Conservation (phyloP, 2,329 filamentous ascomycete genomes). For the Pseudogymnoascus sp. region DNA sequence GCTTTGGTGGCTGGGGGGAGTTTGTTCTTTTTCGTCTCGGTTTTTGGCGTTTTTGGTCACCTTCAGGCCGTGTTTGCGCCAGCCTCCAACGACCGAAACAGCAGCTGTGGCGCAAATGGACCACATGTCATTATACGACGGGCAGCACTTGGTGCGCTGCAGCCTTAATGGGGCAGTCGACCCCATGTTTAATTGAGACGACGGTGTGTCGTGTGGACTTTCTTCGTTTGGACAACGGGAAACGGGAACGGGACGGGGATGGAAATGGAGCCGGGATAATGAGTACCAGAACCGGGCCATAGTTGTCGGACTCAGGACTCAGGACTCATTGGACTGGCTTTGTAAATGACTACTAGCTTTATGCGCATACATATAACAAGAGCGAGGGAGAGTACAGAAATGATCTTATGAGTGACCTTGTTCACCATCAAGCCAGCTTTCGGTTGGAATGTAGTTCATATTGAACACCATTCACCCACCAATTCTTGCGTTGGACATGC, state of each 20-base stretch:
- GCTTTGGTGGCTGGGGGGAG: not conserved
- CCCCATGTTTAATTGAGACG: conserved; percentile 4
- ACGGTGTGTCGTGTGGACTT: not conserved
- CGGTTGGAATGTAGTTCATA: not conserved
- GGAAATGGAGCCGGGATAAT: not conserved
- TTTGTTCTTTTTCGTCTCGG: not conserved
- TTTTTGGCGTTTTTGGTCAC: not conserved
- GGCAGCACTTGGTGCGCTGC: not conserved
- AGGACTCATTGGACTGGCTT: not conserved
- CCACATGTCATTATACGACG: conserved; percentile 2
- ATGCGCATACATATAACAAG: not conserved
- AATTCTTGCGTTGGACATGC: not conserved
- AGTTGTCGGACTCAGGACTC: conserved; percentile 1
- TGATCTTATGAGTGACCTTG: conserved; percentile 2
- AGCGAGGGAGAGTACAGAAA: not conserved
- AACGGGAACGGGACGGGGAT: not conserved
- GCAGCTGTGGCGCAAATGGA: not conserved
- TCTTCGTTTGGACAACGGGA: not conserved
- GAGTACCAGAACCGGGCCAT: not conserved
- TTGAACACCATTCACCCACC: not conserved
- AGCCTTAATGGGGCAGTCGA: not conserved
- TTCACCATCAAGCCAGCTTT: not conserved
- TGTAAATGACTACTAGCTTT: conserved; percentile 8
- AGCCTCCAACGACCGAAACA: not conserved
- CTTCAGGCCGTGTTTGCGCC: not conserved